phyloP scores from a whole-genome alignment of 371 early-diverging fungal genomes.

The Mortierella sp. region DNA sequence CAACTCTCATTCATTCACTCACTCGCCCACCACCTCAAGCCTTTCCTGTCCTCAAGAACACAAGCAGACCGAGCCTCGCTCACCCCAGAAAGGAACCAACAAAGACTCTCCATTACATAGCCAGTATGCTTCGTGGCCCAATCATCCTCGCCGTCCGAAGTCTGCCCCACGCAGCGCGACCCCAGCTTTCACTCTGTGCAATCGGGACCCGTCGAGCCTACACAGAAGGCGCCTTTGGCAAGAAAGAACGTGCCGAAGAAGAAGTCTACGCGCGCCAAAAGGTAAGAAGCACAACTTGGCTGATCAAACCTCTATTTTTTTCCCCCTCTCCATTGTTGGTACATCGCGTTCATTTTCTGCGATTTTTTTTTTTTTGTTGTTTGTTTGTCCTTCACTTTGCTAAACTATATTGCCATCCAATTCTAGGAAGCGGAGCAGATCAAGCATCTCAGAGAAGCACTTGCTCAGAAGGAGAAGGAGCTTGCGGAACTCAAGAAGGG shows the following conservation, averaged over 20 bases:
- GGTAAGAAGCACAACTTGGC: slow-evolving; percentile 1
- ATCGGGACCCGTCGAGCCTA: slow-evolving; percentile 2
- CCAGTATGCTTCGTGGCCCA: slow-evolving; percentile 12
- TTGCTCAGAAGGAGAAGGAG: slow-evolving; percentile 49
- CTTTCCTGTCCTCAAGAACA: no score
- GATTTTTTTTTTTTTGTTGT: no score
- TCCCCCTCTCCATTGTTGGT: no score
- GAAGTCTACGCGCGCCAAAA: slow-evolving; percentile 12
- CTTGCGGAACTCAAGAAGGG: slow-evolving; percentile 42
- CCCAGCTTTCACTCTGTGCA: not conserved
- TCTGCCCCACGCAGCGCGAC: not conserved
- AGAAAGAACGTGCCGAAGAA: slow-evolving; percentile 12
- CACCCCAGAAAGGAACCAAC: no score
- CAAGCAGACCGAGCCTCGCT: no score
- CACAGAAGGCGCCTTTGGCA: slow-evolving; percentile 12
- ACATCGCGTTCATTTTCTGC: no score
- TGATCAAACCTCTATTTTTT: no score
- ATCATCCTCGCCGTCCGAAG: not conserved
- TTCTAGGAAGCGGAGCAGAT: slow-evolving; percentile 42
- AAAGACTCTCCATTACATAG: no score
- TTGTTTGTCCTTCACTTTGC: no score
- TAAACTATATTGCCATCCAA: not conserved
- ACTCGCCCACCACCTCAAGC: no score
- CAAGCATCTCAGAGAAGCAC: slow-evolving; percentile 37
- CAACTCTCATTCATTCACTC: not conserved